Base-by-base conservation (phyloP, 225 moss, liverwort and hornwort genomes). In the Straminergon stramineum region DNA sequence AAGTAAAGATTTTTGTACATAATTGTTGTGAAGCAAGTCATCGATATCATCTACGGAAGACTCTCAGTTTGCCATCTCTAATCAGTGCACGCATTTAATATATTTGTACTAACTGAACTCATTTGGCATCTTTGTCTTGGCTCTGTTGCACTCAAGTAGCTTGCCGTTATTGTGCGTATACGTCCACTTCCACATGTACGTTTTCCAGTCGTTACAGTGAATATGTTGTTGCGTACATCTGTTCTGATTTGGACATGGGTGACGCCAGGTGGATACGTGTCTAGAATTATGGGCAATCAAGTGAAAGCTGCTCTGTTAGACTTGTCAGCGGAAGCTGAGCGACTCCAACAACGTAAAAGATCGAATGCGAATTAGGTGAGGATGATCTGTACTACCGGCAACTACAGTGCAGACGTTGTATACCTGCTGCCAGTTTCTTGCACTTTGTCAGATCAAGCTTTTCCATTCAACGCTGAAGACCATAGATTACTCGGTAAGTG, bases 211-310 rank as follows among this genome's bases (percentile, higher is more conserved):
- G 53, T 31, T 48, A 69, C 62, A 65, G 14, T 86, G n/a, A n/a
- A 79, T 66, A n/a, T 48, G 30, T 52, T 85, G 68, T 63, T 63
- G 18, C 16, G 31, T 83, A 57, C 74, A 26, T 84, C 41, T 93
- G 69, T 88, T 71, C 85, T 92, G 87, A 91, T 75, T 57, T 85
- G 83, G 53, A 43, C 85, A 81, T 56, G 69, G 71, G 83, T 86
- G 88, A 81, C 67, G 87, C 43, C 76, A 90, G 82, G 86, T 75
- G 89, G 89, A 61, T 97, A 96, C 88, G 95, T 95, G 81, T 92
- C 94, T 64, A 91, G 31, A 90, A 97, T 97, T 73, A 96, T 97
- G 96, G 92, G 94, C 53, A 95, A 92, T 80, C 97, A 97, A 90
- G 96, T 97, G 87, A 95, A 90, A 89, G 94, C 89, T 83, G 91